Evolutionary conservation across 2,329 filamentous ascomycete species (phyloP).

Genomic region (Penicillium sp.): DNA sequence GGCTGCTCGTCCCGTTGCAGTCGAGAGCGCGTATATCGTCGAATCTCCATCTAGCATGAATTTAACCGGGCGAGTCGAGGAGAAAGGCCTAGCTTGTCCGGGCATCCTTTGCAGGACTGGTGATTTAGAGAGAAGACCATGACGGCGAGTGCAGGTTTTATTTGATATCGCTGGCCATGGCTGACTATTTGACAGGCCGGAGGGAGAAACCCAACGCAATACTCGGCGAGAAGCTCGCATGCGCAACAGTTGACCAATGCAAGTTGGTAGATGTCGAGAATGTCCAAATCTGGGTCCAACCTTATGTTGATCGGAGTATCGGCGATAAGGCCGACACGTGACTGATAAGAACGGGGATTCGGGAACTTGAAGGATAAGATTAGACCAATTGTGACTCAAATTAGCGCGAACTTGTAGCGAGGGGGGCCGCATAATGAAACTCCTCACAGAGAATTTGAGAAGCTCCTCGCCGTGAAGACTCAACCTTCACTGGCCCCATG

Average conservation of each 20-base stretch:
- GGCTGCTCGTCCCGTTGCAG: slow-evolving; percentile 76
- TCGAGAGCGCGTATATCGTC: slow-evolving; percentile 91
- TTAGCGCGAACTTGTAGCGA: too few species aligned
- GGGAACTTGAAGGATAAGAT: too few species aligned
- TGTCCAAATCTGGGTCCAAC: background rate
- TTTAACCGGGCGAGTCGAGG: slow-evolving; percentile 10
- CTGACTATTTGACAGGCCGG: slow-evolving; percentile 25
- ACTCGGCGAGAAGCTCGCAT: slow-evolving; percentile 30
- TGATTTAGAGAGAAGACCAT: slow-evolving; percentile 9
- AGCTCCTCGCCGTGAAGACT: too few species aligned
- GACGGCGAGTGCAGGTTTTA: slow-evolving; percentile 13
- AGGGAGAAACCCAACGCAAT: slow-evolving; percentile 27
- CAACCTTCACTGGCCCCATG: too few species aligned
- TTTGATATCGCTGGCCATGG: slow-evolving; percentile 3
- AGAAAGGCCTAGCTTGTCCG: slow-evolving; percentile 23
- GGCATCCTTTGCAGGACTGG: slow-evolving; percentile 1
- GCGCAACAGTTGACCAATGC: slow-evolving; percentile 19
- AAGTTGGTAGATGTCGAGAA: slow-evolving; percentile 1
- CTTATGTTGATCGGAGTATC: background rate
- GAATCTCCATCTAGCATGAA: slow-evolving; percentile 32
- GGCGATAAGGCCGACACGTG: background rate
- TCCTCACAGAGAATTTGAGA: too few species aligned
- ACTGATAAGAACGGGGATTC: too few species aligned
- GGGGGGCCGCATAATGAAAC: too few species aligned
- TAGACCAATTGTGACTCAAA: too few species aligned